Evolutionary conservation across 2,329 filamentous ascomycete genomes (phyloP).

Genomic region (Hymenoscyphus infarciens): DNA sequence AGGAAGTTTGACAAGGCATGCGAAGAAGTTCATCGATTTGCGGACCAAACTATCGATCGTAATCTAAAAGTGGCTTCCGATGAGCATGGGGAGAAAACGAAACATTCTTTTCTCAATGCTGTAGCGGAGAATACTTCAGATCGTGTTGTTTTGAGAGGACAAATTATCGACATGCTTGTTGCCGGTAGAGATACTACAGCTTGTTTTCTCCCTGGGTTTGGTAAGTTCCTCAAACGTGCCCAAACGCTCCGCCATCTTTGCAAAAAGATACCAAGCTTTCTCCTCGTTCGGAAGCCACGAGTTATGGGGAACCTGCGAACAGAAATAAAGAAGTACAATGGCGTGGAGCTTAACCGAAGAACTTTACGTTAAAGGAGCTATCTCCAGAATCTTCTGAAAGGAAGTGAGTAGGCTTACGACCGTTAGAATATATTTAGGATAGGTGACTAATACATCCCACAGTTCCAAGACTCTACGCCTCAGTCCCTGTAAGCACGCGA

Average conservation of each 20-base stretch:
- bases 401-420: slow-evolving; percentile 50
- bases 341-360: slow-evolving; percentile 36
- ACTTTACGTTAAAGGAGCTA: slow-evolving; percentile 48
- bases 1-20: slow-evolving; percentile 23
- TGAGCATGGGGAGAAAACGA: too few species aligned
- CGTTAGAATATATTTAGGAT: too few species aligned
- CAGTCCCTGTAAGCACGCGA: slow-evolving; percentile 32
- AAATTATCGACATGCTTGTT: slow-evolving; percentile 37
- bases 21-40: slow-evolving; percentile 23
- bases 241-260: background rate
- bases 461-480: slow-evolving; percentile 37
- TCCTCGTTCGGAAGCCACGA: slow-evolving; percentile 26
- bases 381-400: slow-evolving; percentile 52
- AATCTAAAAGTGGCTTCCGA: too few species aligned
- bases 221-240: slow-evolving; percentile 21
- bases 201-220: slow-evolving; percentile 38
- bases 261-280: slow-evolving; percentile 25
- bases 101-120: too few species aligned
- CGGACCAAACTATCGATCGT: slow-evolving; percentile 19
- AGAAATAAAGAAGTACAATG: slow-evolving; percentile 18
- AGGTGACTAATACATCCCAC: background rate
- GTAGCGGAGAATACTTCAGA: too few species aligned
- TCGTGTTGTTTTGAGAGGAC: too few species aligned
- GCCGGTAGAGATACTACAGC: slow-evolving; percentile 42
- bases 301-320: slow-evolving; percentile 33